Percentiles rank a stretch among this genome's conserved stretches.
Evolutionary conservation across 345 rosid genomes (phyloP).

Genomic region (Zanthoxylum bungeanum): DNA sequence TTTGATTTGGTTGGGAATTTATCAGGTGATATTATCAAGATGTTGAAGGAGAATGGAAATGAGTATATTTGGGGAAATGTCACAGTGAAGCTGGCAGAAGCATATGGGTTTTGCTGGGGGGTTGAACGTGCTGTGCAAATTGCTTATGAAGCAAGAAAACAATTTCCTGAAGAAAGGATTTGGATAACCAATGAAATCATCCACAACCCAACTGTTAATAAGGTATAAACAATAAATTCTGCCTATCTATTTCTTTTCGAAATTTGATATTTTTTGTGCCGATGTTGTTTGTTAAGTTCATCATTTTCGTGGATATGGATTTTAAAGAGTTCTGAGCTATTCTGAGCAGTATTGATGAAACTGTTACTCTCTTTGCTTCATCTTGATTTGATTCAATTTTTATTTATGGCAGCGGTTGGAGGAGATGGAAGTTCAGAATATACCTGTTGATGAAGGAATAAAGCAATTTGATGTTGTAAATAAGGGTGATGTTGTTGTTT

Average conservation of each 20-base stretch:
- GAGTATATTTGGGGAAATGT: conserved; percentile 80
- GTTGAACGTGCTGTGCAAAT: conserved; percentile 97
- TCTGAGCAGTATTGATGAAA: background rate
- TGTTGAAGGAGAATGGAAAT: conserved; percentile 71
- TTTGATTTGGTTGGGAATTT: conserved; percentile 4
- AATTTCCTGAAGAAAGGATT: conserved; percentile 72
- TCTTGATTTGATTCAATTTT: background rate
- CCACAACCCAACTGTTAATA: conserved; percentile 86
- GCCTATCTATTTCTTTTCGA: background rate
- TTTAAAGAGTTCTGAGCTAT: background rate
- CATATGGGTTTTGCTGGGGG: conserved; percentile 93
- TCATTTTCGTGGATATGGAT: background rate
- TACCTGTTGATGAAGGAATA: conserved; percentile 66
- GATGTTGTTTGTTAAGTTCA: background rate
- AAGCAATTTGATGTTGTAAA: conserved; percentile 76
- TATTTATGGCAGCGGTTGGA: conserved; percentile 61
- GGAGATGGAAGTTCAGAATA: conserved; percentile 69
- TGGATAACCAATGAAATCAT: conserved; percentile 95
- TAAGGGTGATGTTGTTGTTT: conserved; percentile 79
- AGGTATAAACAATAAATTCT: conserved; percentile 36
- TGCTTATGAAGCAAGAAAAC: conserved; percentile 92
- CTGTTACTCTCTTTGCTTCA: background rate
- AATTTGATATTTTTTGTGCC: background rate
- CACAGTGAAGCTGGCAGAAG: conserved; percentile 79
- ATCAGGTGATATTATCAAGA: conserved; percentile 78